Base-by-base conservation (phyloP, 2,329 filamentous ascomycete genomes). In the Penicillium griseofulvum region DNA sequence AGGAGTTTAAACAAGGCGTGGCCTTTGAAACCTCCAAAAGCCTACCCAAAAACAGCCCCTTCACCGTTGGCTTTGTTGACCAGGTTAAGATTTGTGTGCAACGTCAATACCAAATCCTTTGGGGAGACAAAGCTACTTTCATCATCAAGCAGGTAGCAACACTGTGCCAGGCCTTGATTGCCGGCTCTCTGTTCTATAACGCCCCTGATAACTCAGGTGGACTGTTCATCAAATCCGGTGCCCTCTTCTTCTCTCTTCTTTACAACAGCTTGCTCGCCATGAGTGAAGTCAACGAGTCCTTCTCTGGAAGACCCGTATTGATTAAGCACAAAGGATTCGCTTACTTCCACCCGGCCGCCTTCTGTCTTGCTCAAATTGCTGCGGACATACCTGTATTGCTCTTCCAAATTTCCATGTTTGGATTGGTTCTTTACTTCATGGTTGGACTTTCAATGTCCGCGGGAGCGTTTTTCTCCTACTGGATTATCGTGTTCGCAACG, bases 101-200 rank as follows among this genome's bases (percentile, higher is more conserved):
- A 19, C 80, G 87, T 5, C 85, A 88, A 59, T 88, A 87, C 58
- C 83, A 87, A 61, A 84, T 88, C 28, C 64, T 88, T 1, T 83
- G 80, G 77, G 85, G 85, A 38, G 85, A 88, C 68, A 86, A 85
- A 61, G 76, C 81, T 0, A 85, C 83, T 0, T 83, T 87, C 37
- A 61, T 85, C 57, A 84, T 87, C 71, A 87, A 86, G 65, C 84
- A 87, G 61, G 70, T 77, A 5, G 79, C 80, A 0, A 85, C 81
- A 1, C 64, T 88, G 8, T 63, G 78, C 0, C 83, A 87, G 62
- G 84, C 86, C 0, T 70, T 89, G 5, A 82, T 89, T 54, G 77
- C 81, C 1, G 86, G 86, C 7, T 88, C 85, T 0, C 76, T 89
- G 4, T 89, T 89, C 71, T 89, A 88, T 71, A 79, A 85, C 52